Evolutionary conservation across 2,329 filamentous ascomycete species (phyloP), one percentile per base, ranked within the genome.

Genomic region (Nigrograna mackinnonii): DNA sequence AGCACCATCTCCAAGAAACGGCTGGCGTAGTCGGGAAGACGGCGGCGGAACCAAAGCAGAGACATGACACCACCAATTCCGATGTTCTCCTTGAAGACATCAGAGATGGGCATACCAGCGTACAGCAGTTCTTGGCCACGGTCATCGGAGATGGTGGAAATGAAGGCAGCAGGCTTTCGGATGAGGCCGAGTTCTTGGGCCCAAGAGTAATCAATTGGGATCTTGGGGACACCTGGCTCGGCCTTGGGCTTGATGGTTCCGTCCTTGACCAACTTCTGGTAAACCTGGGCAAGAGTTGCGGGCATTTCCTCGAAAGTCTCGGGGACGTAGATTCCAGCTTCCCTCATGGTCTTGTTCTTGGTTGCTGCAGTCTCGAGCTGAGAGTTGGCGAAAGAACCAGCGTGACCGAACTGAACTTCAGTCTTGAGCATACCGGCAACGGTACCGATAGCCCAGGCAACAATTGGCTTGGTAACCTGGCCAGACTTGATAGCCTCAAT

Each of bases 1-100:
- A 99, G 92, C 57, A 99, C 94, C 94, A 99, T 99, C 82, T 99
- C 94, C 60, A 99, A 79, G 83, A 99, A 99, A 79, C 95, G 95
- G 82, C 90, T 95, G 67, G 94, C 94, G 72, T 96, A 97, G 68
- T 87, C 79, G 52, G 94, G 94, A 51, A 99, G 87, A 69, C 94
- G 89, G 75, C 94, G 91, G 68, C 94, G 92, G 91, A 99, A 99
- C 94, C 94, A 99, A 62, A 99, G 82, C 44, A 99, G 85, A 48
- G 94, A 96, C 94, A 99, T 99, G 78, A 99, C 94, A 87, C 94
- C 94, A 72, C 94, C 94, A 62, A 99, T 97, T 62, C 94, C 94
- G 64, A 99, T 97, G 62, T 97, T 91, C 80, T 99, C 94, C 73
- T 78, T 89, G 87, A 99, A 99, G 54, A 99, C 94, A 70, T 99